Evolutionary conservation across 2,329 filamentous ascomycete species (phyloP).

Genomic region (Aureobasidium mangrovei): DNA sequence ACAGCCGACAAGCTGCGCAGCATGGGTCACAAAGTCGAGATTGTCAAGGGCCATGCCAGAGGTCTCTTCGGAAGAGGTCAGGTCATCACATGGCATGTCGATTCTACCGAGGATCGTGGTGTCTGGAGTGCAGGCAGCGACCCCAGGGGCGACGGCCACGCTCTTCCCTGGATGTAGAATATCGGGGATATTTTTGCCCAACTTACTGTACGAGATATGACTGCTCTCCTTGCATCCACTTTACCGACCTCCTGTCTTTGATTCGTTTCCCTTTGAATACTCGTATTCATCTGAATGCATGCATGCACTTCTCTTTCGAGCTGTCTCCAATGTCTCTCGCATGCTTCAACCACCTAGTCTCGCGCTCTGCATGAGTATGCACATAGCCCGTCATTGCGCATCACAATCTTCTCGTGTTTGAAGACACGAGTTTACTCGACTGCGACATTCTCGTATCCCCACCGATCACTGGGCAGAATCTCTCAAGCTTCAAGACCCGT

Average conservation of each 20-base stretch:
- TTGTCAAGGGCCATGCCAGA: constrained; percentile 57
- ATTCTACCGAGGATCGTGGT: constrained; percentile 53
- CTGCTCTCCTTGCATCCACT: too few species aligned
- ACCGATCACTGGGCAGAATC: too few species aligned
- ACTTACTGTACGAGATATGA: not conserved
- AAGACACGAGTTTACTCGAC: too few species aligned
- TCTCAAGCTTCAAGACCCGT: too few species aligned
- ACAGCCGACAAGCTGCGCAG: constrained; percentile 57
- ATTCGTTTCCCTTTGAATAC: not conserved
- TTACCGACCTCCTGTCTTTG: not conserved
- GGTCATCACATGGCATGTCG: constrained; percentile 68
- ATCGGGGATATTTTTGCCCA: not conserved
- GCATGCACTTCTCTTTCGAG: too few species aligned
- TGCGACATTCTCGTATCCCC: too few species aligned
- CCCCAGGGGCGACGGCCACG: constrained; percentile 70
- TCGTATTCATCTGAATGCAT: too few species aligned
- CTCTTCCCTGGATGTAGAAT: constrained; percentile 37
- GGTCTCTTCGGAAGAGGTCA: constrained; percentile 77
- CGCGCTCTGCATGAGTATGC: too few species aligned
- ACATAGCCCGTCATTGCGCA: too few species aligned
- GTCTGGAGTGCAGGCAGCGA: constrained; percentile 90
- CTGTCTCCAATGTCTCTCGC: too few species aligned
- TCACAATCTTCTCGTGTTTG: too few species aligned
- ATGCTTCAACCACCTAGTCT: too few species aligned
- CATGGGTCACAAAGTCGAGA: constrained; percentile 64